Evolutionary conservation across 495 filamentous ascomycete species (phyloP), one percentile per base, ranked within the genome.

Genomic region (Parachaetomium inaequale): DNA sequence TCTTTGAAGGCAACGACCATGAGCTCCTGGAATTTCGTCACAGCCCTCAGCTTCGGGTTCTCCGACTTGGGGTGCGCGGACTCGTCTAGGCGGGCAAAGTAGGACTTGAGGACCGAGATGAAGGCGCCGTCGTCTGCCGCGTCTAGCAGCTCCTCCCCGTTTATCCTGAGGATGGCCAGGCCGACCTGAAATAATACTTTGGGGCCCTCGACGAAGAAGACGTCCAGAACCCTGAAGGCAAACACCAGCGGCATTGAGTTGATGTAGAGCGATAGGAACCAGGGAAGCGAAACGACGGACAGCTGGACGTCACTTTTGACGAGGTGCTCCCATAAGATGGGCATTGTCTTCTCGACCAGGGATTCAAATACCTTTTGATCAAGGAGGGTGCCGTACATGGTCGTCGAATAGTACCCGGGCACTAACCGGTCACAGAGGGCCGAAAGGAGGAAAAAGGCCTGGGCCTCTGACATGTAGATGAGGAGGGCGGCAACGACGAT

Each of bases 1-100:
- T 98, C 94, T 62, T 95, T 96, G 79, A 98, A 98, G 14, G 94
- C 94, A 4, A 97, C 93, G 3, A 98, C 94, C 91, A 98, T 96
- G 57, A 98, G 81, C 69, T 98, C 94, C 71, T 98, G 94, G 74
- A 98, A 98, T 46, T 90, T 83, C 0, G 95, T 98, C 40, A 98
- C 93, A 10, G 91, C 90, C 62, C 93, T 82, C 25, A 96, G 77
- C 70, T 97, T 98, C 1, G 91, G 86, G 65, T 98, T 97, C 67
- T 96, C 91, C 0, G 91, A 96, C 64, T 87, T 91, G 0, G 94
- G 95, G 70, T 98, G 95, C 6, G 94, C 94, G 7, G 92, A 96
- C 75, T 98, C 93, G 67, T 97, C 93, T 17, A 98, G 80, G 23
- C 88, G 86, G 7, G 89, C 87, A 73, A 98, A 98, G 76, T 98